These are phyloP conservation scores for Narthecium ossifragum DNA, from an alignment of 106 monocot species.

Conservation along the genomic window DNA sequence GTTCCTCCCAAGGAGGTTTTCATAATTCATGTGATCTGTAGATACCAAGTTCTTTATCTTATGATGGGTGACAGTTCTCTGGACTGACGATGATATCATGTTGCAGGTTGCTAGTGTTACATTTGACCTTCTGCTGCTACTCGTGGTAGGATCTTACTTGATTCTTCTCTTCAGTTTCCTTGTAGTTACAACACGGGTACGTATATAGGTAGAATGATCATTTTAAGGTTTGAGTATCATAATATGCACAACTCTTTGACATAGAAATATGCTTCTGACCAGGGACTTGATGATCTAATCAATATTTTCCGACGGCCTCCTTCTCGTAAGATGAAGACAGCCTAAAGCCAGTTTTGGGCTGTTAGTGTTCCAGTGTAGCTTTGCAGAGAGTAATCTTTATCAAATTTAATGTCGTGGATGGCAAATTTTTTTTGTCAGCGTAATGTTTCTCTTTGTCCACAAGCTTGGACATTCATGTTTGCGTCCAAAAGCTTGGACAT, in stretches of 20 bases:
- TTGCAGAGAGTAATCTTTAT: too few relatives aligned
- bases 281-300: conserved; percentile 99
- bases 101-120: conserved; percentile 94
- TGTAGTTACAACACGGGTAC: conserved; percentile 85
- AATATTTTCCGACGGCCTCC: conserved; percentile 87
- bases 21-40: too few relatives aligned
- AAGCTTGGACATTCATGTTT: too few relatives aligned
- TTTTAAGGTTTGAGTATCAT: not conserved
- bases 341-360: conserved; percentile 13
- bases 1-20: too few relatives aligned
- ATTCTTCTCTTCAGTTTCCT: conserved; percentile 87
- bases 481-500: too few relatives aligned
- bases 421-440: too few relatives aligned
- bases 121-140: conserved; percentile 86
- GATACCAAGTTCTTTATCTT: too few relatives aligned
- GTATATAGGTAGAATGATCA: not conserved
- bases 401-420: too few relatives aligned
- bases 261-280: not conserved
- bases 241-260: too few relatives aligned
- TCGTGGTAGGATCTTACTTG: conserved; percentile 78
- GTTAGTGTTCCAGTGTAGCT: not conserved
- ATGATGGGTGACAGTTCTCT: too few relatives aligned
- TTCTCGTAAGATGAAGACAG: conserved; percentile 67
- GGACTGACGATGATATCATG: too few relatives aligned
- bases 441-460: too few relatives aligned